Percentiles rank a stretch among this genome's conserved stretches.
Evolutionary conservation across 164 flowering plant species (phyloP).

Genomic region (Stephania cephalantha): DNA sequence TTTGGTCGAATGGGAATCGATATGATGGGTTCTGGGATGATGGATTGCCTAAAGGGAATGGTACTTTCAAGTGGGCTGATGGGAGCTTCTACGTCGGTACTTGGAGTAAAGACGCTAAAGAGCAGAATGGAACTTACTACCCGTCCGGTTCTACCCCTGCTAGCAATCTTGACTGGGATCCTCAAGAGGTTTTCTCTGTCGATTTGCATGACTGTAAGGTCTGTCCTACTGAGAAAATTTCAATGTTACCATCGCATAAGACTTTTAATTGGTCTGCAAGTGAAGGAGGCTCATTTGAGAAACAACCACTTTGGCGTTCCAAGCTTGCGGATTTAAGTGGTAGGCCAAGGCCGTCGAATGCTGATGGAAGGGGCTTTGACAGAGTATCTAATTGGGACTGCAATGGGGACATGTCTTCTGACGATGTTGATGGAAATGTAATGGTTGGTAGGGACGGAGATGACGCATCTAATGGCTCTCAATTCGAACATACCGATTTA

Average conservation of each 20-base stretch:
- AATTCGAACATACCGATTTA: constrained; percentile 20
- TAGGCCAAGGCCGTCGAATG: constrained; percentile 13
- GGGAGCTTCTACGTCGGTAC: constrained; percentile 64
- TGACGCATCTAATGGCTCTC: constrained; percentile 24
- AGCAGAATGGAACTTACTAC: constrained; percentile 60
- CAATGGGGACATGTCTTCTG: constrained; percentile 22
- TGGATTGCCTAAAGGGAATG: constrained; percentile 62
- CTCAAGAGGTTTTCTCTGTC: constrained; percentile 45
- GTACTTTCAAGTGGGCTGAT: constrained; percentile 50
- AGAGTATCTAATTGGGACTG: constrained; percentile 39
- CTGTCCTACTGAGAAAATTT: constrained; percentile 55
- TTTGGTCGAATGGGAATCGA: constrained; percentile 59
- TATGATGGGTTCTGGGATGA: constrained; percentile 74
- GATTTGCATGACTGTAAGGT: constrained; percentile 47
- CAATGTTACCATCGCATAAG: constrained; percentile 75
- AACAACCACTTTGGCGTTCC: constrained; percentile 25
- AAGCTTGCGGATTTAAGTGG: constrained; percentile 34
- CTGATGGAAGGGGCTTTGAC: constrained; percentile 29
- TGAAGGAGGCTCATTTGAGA: constrained; percentile 20
- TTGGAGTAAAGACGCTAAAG: constrained; percentile 61
- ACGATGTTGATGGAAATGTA: constrained; percentile 15
- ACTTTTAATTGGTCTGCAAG: constrained; percentile 21
- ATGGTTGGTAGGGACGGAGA: constrained; percentile 12
- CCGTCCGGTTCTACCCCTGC: constrained; percentile 34
- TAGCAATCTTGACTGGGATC: constrained; percentile 58